Evolutionary conservation across 305 asterid species (phyloP).

Genomic region (Fraxinus angustifolia): DNA sequence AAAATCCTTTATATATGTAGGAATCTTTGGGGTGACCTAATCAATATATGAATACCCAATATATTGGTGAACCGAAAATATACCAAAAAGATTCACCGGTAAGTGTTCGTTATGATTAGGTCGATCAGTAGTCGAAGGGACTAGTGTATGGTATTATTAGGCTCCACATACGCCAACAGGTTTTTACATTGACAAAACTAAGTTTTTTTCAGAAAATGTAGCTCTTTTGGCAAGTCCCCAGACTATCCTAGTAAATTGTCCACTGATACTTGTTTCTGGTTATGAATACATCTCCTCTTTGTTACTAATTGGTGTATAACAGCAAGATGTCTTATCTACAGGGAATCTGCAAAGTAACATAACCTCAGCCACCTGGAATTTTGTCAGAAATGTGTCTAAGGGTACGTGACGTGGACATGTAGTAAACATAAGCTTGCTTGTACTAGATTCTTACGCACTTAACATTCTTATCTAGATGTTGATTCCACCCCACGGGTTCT

Average conservation of each 20-base stretch:
- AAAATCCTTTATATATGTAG: background rate
- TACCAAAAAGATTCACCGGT: background rate
- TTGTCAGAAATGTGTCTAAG: slow-evolving; percentile 48
- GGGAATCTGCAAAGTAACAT: slow-evolving; percentile 49
- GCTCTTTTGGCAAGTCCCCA: background rate
- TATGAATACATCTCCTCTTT: background rate
- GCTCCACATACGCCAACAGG: background rate
- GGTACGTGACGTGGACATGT: slow-evolving; percentile 39
- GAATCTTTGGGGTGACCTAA: background rate
- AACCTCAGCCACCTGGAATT: slow-evolving; percentile 73
- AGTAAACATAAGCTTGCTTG: slow-evolving; percentile 8
- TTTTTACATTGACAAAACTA: background rate
- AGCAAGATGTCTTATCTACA: slow-evolving; percentile 35
- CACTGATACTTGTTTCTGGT: background rate
- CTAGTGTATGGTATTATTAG: background rate
- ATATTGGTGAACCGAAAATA: background rate
- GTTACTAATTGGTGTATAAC: slow-evolving; percentile 11
- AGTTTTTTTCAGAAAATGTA: background rate
- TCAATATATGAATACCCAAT: background rate
- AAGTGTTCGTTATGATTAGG: background rate
- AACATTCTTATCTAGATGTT: slow-evolving; percentile 41
- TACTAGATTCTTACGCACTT: slow-evolving; percentile 13
- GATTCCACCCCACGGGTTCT: slow-evolving; percentile 60
- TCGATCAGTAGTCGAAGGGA: background rate
- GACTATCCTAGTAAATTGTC: background rate